A percentile compares a stretch with the other conserved stretches of the same genome.
These are phyloP conservation scores for Quercus gilva DNA, from an alignment of 306 rosid genomes.

Conservation along the genomic window DNA sequence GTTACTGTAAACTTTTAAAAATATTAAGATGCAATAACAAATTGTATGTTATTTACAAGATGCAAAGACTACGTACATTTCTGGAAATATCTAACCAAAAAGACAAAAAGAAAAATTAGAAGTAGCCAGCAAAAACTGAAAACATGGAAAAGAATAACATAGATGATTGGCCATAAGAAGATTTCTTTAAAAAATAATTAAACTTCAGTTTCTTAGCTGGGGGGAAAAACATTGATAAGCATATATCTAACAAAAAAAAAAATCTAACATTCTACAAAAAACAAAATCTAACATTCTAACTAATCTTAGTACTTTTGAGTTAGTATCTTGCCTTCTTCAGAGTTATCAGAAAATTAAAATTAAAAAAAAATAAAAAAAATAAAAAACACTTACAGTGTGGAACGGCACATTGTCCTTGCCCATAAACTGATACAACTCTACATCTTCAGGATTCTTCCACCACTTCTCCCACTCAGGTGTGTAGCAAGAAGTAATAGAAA, in stretches of 20 bases:
- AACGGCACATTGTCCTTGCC: slow-evolving; percentile 99
- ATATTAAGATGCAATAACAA: background rate
- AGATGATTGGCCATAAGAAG: background rate
- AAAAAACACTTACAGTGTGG: slow-evolving; percentile 78
- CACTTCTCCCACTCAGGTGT: slow-evolving; percentile 91
- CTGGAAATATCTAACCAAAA: background rate
- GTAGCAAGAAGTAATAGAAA: slow-evolving; percentile 89
- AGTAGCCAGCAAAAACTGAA: background rate
- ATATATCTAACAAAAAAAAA: background rate
- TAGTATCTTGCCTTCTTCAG: background rate
- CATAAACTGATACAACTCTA: slow-evolving; percentile 92
- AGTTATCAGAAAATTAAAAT: background rate
- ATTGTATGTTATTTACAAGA: background rate
- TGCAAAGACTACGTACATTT: background rate
- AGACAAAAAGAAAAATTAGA: background rate
- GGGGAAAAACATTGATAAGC: background rate
- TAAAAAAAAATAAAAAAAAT: background rate
- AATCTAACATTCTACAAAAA: background rate
- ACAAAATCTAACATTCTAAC: background rate
- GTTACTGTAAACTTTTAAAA: background rate
- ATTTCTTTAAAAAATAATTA: background rate
- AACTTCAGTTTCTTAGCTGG: background rate
- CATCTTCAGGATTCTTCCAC: slow-evolving; percentile 97
- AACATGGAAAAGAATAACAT: background rate
- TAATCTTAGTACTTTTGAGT: background rate